Conservation (phyloP, 2,329 filamentous ascomycete genomes). For the Pseudophaeomoniella oleicola region DNA sequence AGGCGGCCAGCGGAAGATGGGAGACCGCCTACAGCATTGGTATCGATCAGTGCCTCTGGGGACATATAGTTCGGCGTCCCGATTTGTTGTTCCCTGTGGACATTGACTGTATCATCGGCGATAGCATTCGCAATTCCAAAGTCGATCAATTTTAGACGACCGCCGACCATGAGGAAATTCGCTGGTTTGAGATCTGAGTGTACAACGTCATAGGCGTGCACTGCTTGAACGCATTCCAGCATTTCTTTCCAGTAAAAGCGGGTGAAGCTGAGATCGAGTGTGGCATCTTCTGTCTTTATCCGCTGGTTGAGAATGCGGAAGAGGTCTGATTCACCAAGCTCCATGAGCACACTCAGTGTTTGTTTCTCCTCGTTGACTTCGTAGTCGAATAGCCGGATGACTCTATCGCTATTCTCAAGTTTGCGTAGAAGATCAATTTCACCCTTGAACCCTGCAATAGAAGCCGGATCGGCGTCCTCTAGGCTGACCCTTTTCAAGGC, state of each 20-base stretch:
- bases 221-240: conserved; percentile 83
- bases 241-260: conserved; percentile 99
- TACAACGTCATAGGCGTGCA: conserved; percentile 83
- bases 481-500: conserved; percentile 86
- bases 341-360: conserved; percentile 83
- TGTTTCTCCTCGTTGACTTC: conserved; percentile 90
- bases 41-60: conserved; percentile 82
- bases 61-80: conserved; percentile 99
- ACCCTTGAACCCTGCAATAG: conserved; percentile 77
- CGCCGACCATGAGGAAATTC: conserved; percentile 88
- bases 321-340: conserved; percentile 88
- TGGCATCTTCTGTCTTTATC: conserved; percentile 55
- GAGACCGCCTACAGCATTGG: conserved; percentile 48
- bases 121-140: conserved; percentile 98
- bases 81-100: conserved; percentile 88
- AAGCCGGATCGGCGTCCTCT: conserved; percentile 72
- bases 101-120: conserved; percentile 91
- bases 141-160: conserved; percentile 87
- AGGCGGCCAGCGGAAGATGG: conserved; percentile 46
- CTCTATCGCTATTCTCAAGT: conserved; percentile 70
- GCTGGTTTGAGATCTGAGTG: conserved; percentile 95
- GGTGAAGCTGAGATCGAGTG: conserved; percentile 77
- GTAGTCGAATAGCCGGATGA: conserved; percentile 81
- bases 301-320: conserved; percentile 68
- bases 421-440: conserved; percentile 85